Evolutionary conservation across 2,329 filamentous ascomycete species (phyloP).

Genomic region (Aspergillus sp.): DNA sequence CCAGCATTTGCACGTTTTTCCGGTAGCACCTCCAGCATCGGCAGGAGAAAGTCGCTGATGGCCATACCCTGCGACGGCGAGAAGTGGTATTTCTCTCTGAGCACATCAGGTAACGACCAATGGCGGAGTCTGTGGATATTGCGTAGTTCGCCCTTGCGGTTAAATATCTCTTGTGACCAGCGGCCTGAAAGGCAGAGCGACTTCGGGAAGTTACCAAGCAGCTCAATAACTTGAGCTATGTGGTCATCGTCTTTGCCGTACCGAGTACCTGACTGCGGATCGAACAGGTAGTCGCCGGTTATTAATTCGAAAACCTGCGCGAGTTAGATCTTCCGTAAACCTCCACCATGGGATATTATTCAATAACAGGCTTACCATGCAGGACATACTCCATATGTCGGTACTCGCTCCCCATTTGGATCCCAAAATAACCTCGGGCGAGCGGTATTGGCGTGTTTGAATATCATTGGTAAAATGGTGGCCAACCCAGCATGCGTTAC

Average conservation of each 20-base stretch:
- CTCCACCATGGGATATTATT: neutral
- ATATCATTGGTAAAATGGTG: conserved; percentile 99
- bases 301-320: conserved; percentile 85
- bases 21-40: conserved; percentile 87
- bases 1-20: conserved; percentile 91
- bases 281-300: conserved; percentile 96
- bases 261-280: conserved; percentile 96
- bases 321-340: neutral
- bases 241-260: conserved; percentile 99
- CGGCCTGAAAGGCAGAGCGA: conserved; percentile 88
- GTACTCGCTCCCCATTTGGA: conserved; percentile 99
- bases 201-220: conserved; percentile 90
- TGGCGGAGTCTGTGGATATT: conserved; percentile 96
- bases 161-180: conserved; percentile 99
- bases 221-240: conserved; percentile 97
- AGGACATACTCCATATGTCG: conserved; percentile 99
- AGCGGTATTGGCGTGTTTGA: conserved; percentile 94
- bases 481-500: conserved; percentile 97
- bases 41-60: conserved; percentile 78
- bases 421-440: conserved; percentile 93
- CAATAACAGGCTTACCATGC: conserved; percentile 70
- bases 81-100: conserved; percentile 97
- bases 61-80: conserved; percentile 75
- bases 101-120: conserved; percentile 90
- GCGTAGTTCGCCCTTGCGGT: conserved; percentile 90